These are phyloP conservation scores for Parachaetomium inaequale DNA, from an alignment of 495 filamentous ascomycete genomes.

Conservation along the genomic window DNA sequence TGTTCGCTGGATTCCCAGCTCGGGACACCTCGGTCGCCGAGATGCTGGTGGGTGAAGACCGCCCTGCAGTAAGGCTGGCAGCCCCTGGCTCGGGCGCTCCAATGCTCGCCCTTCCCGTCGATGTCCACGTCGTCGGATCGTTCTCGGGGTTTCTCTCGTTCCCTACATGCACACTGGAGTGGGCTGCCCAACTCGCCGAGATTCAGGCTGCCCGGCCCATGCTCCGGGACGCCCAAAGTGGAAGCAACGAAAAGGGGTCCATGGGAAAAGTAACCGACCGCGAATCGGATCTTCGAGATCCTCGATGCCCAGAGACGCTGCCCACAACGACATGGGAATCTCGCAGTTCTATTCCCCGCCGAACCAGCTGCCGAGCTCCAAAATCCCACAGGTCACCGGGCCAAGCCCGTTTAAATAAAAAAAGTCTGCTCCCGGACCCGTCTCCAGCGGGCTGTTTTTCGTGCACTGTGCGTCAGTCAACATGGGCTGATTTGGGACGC, in stretches of 20 bases:
- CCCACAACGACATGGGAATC: background rate
- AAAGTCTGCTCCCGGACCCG: conserved; percentile 10
- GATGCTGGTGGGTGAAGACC: background rate
- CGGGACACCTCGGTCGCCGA: background rate
- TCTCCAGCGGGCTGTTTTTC: background rate
- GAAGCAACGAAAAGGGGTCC: background rate
- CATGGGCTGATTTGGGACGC: conserved; percentile 13
- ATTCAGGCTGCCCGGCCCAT: conserved; percentile 6
- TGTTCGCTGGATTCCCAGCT: background rate
- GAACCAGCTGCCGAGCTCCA: background rate
- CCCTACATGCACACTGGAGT: background rate
- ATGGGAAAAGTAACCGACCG: background rate
- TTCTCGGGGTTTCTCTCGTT: conserved; percentile 1
- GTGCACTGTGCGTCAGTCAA: background rate
- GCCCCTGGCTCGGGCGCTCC: background rate
- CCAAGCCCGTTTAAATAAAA: conserved; percentile 1
- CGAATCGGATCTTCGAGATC: conserved; percentile 7
- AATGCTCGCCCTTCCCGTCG: background rate
- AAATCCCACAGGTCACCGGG: background rate
- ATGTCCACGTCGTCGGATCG: conserved; percentile 9
- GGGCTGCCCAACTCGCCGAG: background rate
- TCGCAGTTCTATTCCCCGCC: background rate
- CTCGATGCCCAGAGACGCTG: background rate
- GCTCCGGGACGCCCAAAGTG: conserved; percentile 1
- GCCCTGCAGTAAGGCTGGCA: background rate